Base-by-base conservation (phyloP, 2,329 filamentous ascomycete species). In the Davidsoniella australis region DNA sequence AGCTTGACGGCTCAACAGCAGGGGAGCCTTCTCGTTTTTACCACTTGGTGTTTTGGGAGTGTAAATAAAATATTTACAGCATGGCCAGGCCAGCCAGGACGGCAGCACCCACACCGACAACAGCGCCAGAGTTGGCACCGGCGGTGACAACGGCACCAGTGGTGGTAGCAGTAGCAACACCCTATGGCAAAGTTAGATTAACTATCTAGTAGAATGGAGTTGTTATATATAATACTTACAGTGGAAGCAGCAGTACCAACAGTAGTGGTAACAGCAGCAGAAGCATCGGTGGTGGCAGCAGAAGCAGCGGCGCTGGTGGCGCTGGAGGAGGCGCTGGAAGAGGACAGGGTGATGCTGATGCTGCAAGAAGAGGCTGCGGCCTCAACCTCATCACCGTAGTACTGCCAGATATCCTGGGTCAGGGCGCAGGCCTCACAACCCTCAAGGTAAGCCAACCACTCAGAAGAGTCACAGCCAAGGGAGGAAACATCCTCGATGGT, bases 371-470 rank as follows among this genome's bases (percentile, higher is more conserved):
- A 53, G 10, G 68, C 68, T 18, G 64, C 66, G 1, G 55, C 55
- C 16, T 55, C 53, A 17, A 71, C 62, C 8, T 61, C 58, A 16
- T 55, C 50, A 14, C 66, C 64, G 45, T 71, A 71, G 53, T 64
- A 61, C 41, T 62, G 55, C 68, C 68, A 70, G 55, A 71, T 67
- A 26, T 68, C 58, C 47, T 62, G 64, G 17, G 62, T 56, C 29
- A 63, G 53, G 40, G 68, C 68, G 51, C 68, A 71, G 43, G 65
- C 57, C 24, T 71, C 61, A 55, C 70, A 73, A 24, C 58, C 63
- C 20, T 65, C 57, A 58, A 70, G 66, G 53, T 65, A 59, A 12
- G 57, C 55, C 18, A 61, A 54, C 63, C 71, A 73, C 41, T 61
- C 54, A 45, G 58, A 6, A 60, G 56, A 61, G 14, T 59, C 54